These are phyloP conservation scores for Fusarium multiceps DNA, from an alignment of 2,329 filamentous ascomycete species.

Conservation along the genomic window DNA sequence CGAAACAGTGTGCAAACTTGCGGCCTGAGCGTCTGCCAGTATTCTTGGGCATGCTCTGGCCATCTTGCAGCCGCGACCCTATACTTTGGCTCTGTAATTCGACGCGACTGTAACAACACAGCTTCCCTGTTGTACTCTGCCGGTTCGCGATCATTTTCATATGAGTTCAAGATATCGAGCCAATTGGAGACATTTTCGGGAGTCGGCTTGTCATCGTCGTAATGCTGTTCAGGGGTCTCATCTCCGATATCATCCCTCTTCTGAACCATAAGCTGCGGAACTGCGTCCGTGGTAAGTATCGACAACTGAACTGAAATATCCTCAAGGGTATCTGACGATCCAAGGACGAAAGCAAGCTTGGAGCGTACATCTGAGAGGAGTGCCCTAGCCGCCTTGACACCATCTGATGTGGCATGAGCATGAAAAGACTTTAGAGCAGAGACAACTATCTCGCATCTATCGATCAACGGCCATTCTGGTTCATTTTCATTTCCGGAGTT, in stretches of 20 bases:
- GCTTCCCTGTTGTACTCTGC: slow-evolving; percentile 45
- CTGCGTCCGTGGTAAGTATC: slow-evolving; percentile 32
- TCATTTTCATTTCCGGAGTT: slow-evolving; percentile 1
- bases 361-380: slow-evolving; percentile 36
- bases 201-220: slow-evolving; percentile 14
- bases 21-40: slow-evolving; percentile 46
- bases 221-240: slow-evolving; percentile 3
- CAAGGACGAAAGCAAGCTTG: slow-evolving; percentile 42
- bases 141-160: slow-evolving; percentile 43
- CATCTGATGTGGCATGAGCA: slow-evolving; percentile 31
- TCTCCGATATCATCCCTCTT: slow-evolving; percentile 2
- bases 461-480: slow-evolving; percentile 37
- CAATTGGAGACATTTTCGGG: slow-evolving; percentile 37
- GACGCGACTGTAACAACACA: slow-evolving; percentile 36
- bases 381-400: slow-evolving; percentile 36
- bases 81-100: slow-evolving; percentile 42
- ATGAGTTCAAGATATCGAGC: slow-evolving; percentile 37
- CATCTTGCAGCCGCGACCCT: slow-evolving; percentile 46
- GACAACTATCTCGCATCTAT: slow-evolving; percentile 39
- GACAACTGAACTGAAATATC: slow-evolving; percentile 40
- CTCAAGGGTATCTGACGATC: slow-evolving; percentile 41
- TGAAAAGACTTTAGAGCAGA: slow-evolving; percentile 26
- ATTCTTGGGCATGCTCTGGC: slow-evolving; percentile 41
- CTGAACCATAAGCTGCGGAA: slow-evolving; percentile 29
- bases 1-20: slow-evolving; percentile 48